Evolutionary conservation across 78 protist genomes (phyloP).

Genomic region (Chrysochromulina parva): DNA sequence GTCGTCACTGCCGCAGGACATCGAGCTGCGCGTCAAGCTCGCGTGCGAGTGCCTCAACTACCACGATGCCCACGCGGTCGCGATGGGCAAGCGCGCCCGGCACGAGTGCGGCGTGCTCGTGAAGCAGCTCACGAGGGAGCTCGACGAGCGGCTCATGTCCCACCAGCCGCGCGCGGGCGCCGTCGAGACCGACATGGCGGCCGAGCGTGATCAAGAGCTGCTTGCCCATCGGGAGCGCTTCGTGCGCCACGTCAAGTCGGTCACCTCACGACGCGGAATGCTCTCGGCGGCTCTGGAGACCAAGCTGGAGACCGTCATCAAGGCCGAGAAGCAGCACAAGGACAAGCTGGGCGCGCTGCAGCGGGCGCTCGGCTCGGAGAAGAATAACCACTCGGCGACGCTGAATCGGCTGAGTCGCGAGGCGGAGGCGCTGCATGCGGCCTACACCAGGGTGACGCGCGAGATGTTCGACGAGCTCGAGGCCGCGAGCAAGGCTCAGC

Average conservation of each 20-base stretch:
- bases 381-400: neutral
- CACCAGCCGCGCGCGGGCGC: constrained; percentile 7
- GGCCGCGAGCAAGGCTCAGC: neutral
- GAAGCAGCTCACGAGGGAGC: neutral
- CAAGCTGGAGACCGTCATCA: too few species aligned
- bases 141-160: constrained; percentile 20
- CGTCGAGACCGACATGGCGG: neutral
- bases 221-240: neutral
- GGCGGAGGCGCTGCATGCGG: neutral
- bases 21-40: neutral
- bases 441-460: neutral
- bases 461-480: neutral
- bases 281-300: neutral
- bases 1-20: neutral
- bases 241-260: neutral
- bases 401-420: neutral
- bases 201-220: neutral
- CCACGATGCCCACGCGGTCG: neutral
- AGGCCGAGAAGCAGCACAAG: neutral
- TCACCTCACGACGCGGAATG: neutral
- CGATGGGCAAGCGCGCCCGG: neutral
- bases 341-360: neutral
- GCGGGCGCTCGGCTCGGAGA: neutral
- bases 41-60: neutral
- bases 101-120: neutral